Conservation (phyloP, 2,329 filamentous ascomycete genomes). For the Phialophora expanda region DNA sequence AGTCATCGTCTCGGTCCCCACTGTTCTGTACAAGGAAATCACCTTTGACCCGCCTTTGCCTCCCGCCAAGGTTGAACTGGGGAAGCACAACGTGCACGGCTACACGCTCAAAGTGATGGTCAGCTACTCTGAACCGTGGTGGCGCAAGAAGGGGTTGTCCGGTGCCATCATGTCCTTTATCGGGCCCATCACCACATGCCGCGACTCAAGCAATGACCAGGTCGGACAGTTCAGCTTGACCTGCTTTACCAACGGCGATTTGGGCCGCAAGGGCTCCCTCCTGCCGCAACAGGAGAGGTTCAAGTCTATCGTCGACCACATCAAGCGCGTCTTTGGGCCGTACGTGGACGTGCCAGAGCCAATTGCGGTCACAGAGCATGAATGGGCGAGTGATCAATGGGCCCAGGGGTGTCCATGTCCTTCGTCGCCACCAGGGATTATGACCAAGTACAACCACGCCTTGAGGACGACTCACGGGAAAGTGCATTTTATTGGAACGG, state of each 20-base stretch:
- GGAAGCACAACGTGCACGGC: constrained; percentile 49
- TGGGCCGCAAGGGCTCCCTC: constrained; percentile 29
- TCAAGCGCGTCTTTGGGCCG: constrained; percentile 26
- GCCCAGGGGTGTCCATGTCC: constrained; percentile 52
- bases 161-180: constrained; percentile 52
- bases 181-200: constrained; percentile 54
- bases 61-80: constrained; percentile 45
- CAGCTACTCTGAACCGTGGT: constrained; percentile 52
- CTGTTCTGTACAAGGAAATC: constrained; percentile 54
- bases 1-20: constrained; percentile 58
- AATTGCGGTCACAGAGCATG: constrained; percentile 28
- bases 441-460: constrained; percentile 42
- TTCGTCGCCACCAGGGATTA: constrained; percentile 47
- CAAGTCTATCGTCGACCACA: constrained; percentile 28
- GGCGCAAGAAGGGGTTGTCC: constrained; percentile 46
- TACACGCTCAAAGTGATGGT: constrained; percentile 60
- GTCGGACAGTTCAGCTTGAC: constrained; percentile 45
- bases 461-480: constrained; percentile 48
- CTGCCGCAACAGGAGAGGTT: constrained; percentile 29
- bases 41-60: constrained; percentile 57
- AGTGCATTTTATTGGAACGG: constrained; percentile 62
- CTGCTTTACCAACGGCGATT: constrained; percentile 37
- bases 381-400: constrained; percentile 48
- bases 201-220: constrained; percentile 50
- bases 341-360: constrained; percentile 32